Base-by-base conservation (phyloP, 768 basidiomycete genomes). In the Serendipita sp. region DNA sequence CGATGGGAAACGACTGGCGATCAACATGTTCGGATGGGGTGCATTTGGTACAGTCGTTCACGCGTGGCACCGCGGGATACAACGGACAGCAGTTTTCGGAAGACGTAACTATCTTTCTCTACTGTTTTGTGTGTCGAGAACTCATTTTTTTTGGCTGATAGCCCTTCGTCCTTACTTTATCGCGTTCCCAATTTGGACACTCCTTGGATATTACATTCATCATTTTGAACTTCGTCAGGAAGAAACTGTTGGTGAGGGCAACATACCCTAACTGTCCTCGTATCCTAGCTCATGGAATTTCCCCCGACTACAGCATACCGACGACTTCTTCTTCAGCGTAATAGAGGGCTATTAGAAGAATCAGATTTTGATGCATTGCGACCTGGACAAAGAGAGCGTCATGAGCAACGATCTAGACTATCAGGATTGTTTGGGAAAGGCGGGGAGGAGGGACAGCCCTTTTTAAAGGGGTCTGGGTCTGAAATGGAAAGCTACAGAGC, bases 201-300 rank as follows among this genome's bases (percentile, higher is more conserved):
- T 60, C 28, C 35, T 60, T 10, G 56, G 56, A 16, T 60, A 60
- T n/a, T 60, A 28, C 32, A 60, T 60, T 32, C 56, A 60, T 36
- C 56, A 60, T 60, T 36, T 60, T n/a, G 56, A 60, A 32, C 56
- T 60, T n/a, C 23, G 56, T 28, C 56, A 60, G 35, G 56, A 60
- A 60, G 56, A 60, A 32, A 38, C 35, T 36, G 8, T 60, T 10
- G 56, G 56, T 60, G 35, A 13, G 38, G 2, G 38, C 38, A 41
- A 41, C 5, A 41, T 41, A 28, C 10, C 11, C n/a, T n/a, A 11
- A 38, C 16, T 60, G 1, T 60, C 48, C 48, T 16, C 7, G 48
- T 5, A 11, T 60, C 23, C 28, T n/a, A 3, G 16, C 56, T 60
- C 23, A n/a, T 23, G 23, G 8, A 11, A 11, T 60, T 60, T 60